A percentile compares a stretch with the other conserved stretches of the same genome.
phyloP scores from a whole-genome alignment of 257 asterid species.

The Solanum pinnatisectum region DNA sequence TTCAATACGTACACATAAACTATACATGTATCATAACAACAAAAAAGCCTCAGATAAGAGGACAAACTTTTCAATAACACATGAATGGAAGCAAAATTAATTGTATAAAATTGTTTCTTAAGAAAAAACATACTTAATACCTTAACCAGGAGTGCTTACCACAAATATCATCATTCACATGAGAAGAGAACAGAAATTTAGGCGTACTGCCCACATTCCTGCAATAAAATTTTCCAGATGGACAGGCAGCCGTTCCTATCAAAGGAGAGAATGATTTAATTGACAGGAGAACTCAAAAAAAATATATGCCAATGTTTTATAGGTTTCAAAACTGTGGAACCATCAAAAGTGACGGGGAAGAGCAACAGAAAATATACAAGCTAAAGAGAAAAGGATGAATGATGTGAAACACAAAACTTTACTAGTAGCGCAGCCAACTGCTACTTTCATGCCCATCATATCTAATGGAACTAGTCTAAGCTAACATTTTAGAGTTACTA shows the following conservation, averaged over 20 bases:
- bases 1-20: neutral
- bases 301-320: neutral
- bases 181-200: slow-evolving; percentile 70
- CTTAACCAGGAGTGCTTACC: slow-evolving; percentile 36
- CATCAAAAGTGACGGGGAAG: neutral
- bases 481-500: neutral
- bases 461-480: neutral
- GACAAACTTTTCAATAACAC: neutral
- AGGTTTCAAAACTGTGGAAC: slow-evolving; percentile 4
- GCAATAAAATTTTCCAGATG: slow-evolving; percentile 81
- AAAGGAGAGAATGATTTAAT: neutral
- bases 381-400: neutral
- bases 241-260: slow-evolving; percentile 91
- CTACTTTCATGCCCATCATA: neutral
- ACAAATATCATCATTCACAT: slow-evolving; percentile 74
- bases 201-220: slow-evolving; percentile 82
- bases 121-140: neutral
- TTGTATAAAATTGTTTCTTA: neutral
- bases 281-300: neutral
- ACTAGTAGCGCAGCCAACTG: neutral
- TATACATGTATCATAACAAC: neutral
- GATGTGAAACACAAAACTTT: neutral
- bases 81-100: neutral
- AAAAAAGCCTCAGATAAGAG: neutral
- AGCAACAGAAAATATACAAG: neutral